Evolutionary conservation across 495 filamentous ascomycete genomes (phyloP), one percentile per base, ranked within the genome.

Genomic region (Darksidea phi): DNA sequence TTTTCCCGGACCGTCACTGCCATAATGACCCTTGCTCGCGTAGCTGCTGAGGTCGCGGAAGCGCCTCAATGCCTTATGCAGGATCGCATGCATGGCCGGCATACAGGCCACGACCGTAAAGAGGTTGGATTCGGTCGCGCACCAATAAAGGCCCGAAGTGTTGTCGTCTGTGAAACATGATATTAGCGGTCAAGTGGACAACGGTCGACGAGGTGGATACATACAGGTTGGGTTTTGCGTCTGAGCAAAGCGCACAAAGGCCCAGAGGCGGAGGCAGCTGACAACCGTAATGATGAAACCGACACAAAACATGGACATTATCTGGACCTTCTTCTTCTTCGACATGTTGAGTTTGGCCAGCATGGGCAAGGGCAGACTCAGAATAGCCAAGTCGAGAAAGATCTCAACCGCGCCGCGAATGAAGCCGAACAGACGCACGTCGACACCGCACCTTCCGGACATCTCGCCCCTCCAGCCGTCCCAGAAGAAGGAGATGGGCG

Each of bases 401-500:
- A 57, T 57, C 12, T 57, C 24, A 18, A 57, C 17, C 3, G 11
- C 54, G 18, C 54, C 54, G 12, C 54, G 41, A 34, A 48, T 48
- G 24, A 47, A 57, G 28, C 38, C 26, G 23, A 47, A 57, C 21
- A 46, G 41, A 13, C 24, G 20, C 2, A 47, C 12, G 42, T 57
- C 42, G 42, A 57, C 13, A 20, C 36, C 36, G 43, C 46, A 49
- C 6, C 6, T 21, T 28, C 20, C 55, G n/a, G 55, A 2, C 45
- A 37, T 48, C 26, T 73, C 69, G 28, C 70, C 69, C 2, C 62
- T 67, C 72, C 72, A 74, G 10, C 64, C 66, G 13, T 59, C 62
- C 72, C 70, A 74, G 61, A 71, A 67, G 57, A 52, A 72, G n/a
- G 68, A 15, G 34, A 76, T 69, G 6, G 75, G 75, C 17, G 21